Conservation (phyloP, 805 yeast genomes). For the Limtongozyma cylindracea region DNA sequence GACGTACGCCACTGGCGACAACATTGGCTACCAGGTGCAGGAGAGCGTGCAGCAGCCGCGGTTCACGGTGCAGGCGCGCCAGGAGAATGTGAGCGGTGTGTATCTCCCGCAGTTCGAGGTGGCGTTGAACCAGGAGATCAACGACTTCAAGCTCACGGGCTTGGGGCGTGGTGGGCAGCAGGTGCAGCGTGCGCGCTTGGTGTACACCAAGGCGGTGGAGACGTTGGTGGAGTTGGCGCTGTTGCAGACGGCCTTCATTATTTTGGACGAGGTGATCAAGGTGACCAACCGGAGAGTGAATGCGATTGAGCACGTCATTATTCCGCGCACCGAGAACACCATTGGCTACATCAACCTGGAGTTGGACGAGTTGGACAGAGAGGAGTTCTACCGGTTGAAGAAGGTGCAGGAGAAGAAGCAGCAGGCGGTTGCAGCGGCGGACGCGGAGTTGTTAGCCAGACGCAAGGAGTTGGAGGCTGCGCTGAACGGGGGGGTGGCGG, state of each 20-base stretch:
- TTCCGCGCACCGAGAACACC: constrained; percentile 94
- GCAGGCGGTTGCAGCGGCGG: constrained; percentile 38
- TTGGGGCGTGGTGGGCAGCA: constrained; percentile 98
- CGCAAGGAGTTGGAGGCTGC: constrained; percentile 2
- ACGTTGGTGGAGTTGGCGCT: constrained; percentile 90
- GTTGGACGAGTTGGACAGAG: constrained; percentile 93
- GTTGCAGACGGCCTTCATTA: constrained; percentile 87
- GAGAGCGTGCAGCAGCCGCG: constrained; percentile 82
- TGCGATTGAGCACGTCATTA: constrained; percentile 94
- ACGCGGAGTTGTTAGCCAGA: constrained; percentile 7
- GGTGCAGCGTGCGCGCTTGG: constrained; percentile 80
- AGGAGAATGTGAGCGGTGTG: constrained; percentile 93
- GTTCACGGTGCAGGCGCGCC: constrained; percentile 73
- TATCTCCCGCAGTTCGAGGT: constrained; percentile 82
- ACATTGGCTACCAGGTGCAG: constrained; percentile 86
- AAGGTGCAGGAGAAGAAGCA: constrained; percentile 92
- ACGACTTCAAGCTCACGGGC: constrained; percentile 91
- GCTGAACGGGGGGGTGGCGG: no score
- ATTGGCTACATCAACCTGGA: constrained; percentile 81
- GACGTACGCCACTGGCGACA: constrained; percentile 91
- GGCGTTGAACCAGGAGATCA: constrained; percentile 57
- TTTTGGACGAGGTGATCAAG: constrained; percentile 90
- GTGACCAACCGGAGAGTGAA: constrained; percentile 96
- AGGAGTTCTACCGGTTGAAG: constrained; percentile 89
- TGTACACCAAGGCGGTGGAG: constrained; percentile 91